A percentile compares a stretch with the other conserved stretches of the same genome.
These are phyloP conservation scores for Suillus ampliporus DNA, from an alignment of 768 basidiomycete species.

Conservation along the genomic window DNA sequence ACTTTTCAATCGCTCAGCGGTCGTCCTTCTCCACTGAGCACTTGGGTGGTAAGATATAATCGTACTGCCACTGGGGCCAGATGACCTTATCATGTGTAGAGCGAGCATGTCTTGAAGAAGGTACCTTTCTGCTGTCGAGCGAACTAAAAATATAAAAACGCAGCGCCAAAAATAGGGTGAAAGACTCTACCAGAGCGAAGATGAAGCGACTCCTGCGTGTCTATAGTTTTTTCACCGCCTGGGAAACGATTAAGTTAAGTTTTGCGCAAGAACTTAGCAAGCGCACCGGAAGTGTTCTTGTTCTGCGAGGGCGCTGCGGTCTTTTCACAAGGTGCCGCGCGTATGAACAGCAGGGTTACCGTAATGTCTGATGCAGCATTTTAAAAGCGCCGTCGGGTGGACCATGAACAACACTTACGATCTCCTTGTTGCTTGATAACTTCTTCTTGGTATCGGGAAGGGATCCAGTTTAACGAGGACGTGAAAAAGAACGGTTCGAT, in stretches of 20 bases:
- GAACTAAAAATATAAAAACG: neutral
- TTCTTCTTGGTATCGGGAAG: constrained; percentile 59
- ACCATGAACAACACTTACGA: constrained; percentile 40
- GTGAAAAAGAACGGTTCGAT: constrained; percentile 64
- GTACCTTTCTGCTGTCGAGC: constrained; percentile 22
- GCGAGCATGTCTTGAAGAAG: constrained; percentile 44
- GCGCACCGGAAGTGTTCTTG: constrained; percentile 6
- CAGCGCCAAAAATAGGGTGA: neutral
- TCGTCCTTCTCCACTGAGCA: constrained; percentile 31
- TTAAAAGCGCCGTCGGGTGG: neutral
- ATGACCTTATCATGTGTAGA: constrained; percentile 43
- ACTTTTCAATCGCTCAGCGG: constrained; percentile 31
- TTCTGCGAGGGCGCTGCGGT: constrained; percentile 20
- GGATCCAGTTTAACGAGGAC: constrained; percentile 61
- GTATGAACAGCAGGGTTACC: constrained; percentile 51
- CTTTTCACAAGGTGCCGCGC: constrained; percentile 41
- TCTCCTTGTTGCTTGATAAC: constrained; percentile 45
- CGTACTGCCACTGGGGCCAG: constrained; percentile 24
- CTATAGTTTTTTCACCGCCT: constrained; percentile 17
- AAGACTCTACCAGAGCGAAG: constrained; percentile 14
- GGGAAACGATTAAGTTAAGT: constrained; percentile 5
- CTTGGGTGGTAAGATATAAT: constrained; percentile 44
- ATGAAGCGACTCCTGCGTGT: constrained; percentile 24
- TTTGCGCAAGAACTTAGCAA: neutral
- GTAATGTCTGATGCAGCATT: constrained; percentile 48